Percentiles rank a stretch among this genome's conserved stretches.
phyloP scores from a whole-genome alignment of 495 filamentous ascomycete species.

The Penicillium crystallinum region DNA sequence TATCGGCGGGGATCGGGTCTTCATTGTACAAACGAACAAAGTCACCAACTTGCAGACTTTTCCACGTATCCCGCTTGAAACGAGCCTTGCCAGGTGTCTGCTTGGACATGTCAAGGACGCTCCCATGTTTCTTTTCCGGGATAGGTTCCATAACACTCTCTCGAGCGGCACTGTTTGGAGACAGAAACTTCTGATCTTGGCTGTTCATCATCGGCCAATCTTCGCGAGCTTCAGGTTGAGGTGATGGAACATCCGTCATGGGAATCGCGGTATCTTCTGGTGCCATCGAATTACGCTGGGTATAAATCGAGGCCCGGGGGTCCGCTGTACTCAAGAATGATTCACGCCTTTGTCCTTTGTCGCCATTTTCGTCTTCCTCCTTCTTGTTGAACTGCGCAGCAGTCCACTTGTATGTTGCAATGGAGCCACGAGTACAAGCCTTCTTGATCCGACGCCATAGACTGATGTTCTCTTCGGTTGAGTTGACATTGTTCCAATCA shows the following conservation, averaged over 20 bases:
- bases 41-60: constrained; percentile 91
- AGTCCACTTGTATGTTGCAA: constrained; percentile 52
- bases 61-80: constrained; percentile 94
- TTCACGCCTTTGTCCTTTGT: constrained; percentile 46
- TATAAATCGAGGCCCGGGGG: constrained; percentile 56
- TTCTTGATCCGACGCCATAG: constrained; percentile 92
- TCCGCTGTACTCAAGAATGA: constrained; percentile 61
- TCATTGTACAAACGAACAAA: constrained; percentile 96
- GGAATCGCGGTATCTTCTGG: constrained; percentile 60
- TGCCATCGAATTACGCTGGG: constrained; percentile 52
- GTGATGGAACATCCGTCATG: constrained; percentile 93
- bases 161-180: constrained; percentile 30
- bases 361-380: constrained; percentile 29
- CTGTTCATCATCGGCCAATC: constrained; percentile 30
- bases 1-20: constrained; percentile 91
- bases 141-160: constrained; percentile 26
- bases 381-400: constrained; percentile 36
- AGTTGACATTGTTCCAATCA: constrained; percentile 91
- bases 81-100: constrained; percentile 57
- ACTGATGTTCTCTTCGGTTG: constrained; percentile 77
- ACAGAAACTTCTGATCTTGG: constrained; percentile 25
- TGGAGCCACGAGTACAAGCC: constrained; percentile 63
- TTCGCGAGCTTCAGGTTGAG: constrained; percentile 51
- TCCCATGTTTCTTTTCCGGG: constrained; percentile 51
- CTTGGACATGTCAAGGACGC: constrained; percentile 57